A percentile compares a stretch with the other conserved stretches of the same genome.
These are phyloP conservation scores for Arctium minus DNA, from an alignment of 129 eudicot species.

Conservation along the genomic window DNA sequence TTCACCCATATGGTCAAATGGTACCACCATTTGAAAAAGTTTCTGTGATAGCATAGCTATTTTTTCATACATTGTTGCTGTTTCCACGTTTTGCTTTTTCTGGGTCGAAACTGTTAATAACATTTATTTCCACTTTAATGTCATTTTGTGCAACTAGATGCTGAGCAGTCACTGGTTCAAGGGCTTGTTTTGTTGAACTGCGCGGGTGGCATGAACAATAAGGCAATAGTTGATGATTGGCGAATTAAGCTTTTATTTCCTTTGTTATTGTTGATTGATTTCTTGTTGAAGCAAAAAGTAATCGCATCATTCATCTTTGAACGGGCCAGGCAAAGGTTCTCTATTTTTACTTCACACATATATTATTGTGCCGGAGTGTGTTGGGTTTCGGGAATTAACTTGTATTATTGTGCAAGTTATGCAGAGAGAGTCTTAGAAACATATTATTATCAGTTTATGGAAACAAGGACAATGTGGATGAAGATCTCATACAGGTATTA, in stretches of 20 bases:
- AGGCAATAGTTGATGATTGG: slow-evolving; percentile 98
- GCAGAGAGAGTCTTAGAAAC: slow-evolving; percentile 79
- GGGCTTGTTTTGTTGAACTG: slow-evolving; percentile 89
- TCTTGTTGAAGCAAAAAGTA: slow-evolving; percentile 63
- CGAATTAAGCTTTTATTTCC: slow-evolving; percentile 81
- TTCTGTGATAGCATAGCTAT: neutral
- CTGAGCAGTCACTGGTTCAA: slow-evolving; percentile 38
- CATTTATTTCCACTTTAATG: neutral
- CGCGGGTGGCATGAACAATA: slow-evolving; percentile 97
- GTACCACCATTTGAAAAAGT: no score
- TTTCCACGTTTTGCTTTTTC: neutral
- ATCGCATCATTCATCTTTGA: slow-evolving; percentile 80
- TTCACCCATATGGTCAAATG: no score
- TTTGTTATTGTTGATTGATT: slow-evolving; percentile 76
- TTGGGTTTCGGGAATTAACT: neutral
- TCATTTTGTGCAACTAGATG: slow-evolving; percentile 32
- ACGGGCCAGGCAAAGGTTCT: slow-evolving; percentile 68
- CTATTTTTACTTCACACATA: neutral
- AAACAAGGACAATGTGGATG: slow-evolving; percentile 80
- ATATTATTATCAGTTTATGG: slow-evolving; percentile 71
- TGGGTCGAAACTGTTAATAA: neutral
- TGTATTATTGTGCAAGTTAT: slow-evolving; percentile 8
- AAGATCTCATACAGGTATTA: slow-evolving; percentile 69
- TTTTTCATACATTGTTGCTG: neutral
- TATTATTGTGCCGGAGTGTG: neutral